phyloP scores from a whole-genome alignment of 2,329 filamentous ascomycete genomes.

The Endothia cerciana region DNA sequence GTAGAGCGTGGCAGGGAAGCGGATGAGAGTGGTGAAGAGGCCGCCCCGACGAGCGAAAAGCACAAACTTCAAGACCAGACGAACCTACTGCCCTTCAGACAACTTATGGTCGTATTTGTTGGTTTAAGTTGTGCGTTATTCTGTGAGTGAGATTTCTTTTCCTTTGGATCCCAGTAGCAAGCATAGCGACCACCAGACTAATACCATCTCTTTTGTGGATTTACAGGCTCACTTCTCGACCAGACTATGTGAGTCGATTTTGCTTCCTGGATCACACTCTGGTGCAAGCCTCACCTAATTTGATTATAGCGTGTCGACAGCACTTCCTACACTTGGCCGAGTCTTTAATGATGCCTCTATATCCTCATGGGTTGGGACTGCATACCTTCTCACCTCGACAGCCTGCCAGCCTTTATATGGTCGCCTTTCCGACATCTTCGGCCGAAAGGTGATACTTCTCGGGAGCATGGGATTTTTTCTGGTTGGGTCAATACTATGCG shows the following conservation, averaged over 20 bases:
- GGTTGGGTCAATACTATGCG: slow-evolving; percentile 28
- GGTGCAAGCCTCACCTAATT: not conserved
- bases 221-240: slow-evolving; percentile 12
- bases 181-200: not conserved
- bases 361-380: slow-evolving; percentile 55
- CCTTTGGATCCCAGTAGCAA: not conserved
- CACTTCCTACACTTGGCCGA: slow-evolving; percentile 14
- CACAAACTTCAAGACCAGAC: slow-evolving; percentile 15
- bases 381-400: slow-evolving; percentile 57
- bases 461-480: slow-evolving; percentile 27
- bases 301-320: slow-evolving; percentile 8
- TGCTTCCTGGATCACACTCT: not conserved
- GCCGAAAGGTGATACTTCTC: slow-evolving; percentile 44
- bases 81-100: slow-evolving; percentile 9
- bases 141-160: not conserved
- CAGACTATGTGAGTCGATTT: slow-evolving; percentile 10
- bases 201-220: not conserved
- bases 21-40: not conserved
- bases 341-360: slow-evolving; percentile 18
- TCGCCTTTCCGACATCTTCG: slow-evolving; percentile 62
- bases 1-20: not conserved
- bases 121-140: slow-evolving; percentile 17
- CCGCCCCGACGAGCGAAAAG: not conserved
- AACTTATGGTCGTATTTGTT: slow-evolving; percentile 13
- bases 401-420: slow-evolving; percentile 67